A percentile compares a stretch with the other conserved stretches of the same genome.
Evolutionary conservation across 139 green algal genomes (phyloP).

Genomic region (Tetradesmus lagerheimii): DNA sequence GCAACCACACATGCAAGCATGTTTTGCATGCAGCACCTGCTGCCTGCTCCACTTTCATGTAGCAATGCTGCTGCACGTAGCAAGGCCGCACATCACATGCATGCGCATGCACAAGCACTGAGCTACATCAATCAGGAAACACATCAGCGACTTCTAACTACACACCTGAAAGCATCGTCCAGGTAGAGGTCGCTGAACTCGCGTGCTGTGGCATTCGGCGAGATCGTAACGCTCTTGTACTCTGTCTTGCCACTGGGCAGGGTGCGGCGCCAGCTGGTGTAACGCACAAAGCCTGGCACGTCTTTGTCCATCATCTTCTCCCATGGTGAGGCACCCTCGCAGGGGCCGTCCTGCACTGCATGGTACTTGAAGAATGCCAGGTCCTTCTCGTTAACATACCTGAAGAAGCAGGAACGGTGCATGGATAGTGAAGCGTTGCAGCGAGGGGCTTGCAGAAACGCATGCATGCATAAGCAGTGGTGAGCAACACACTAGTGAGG

Average conservation of each 20-base stretch:
- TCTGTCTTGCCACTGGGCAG: slow-evolving; percentile 86
- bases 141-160: too few relatives aligned
- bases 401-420: slow-evolving; percentile 47
- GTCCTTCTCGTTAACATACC: slow-evolving; percentile 81
- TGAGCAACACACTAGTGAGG: not conserved
- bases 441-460: not conserved
- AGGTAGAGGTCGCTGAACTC: slow-evolving; percentile 94
- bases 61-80: too few relatives aligned
- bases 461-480: not conserved
- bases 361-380: slow-evolving; percentile 76
- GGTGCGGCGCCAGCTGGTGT: slow-evolving; percentile 76
- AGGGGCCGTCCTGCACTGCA: slow-evolving; percentile 52
- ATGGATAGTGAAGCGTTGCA: too few relatives aligned
- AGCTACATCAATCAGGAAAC: too few relatives aligned
- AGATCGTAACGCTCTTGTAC: slow-evolving; percentile 89
- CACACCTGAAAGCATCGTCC: slow-evolving; percentile 72
- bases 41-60: too few relatives aligned
- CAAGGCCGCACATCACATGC: not conserved
- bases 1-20: too few relatives aligned
- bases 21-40: too few relatives aligned
- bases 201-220: slow-evolving; percentile 76
- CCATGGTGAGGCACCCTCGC: slow-evolving; percentile 49
- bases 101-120: not conserved
- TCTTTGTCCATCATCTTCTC: slow-evolving; percentile 81
- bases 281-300: slow-evolving; percentile 68